phyloP scores from a whole-genome alignment of 352 stramenopile species.

The Phytophthora fragariaefolia region DNA sequence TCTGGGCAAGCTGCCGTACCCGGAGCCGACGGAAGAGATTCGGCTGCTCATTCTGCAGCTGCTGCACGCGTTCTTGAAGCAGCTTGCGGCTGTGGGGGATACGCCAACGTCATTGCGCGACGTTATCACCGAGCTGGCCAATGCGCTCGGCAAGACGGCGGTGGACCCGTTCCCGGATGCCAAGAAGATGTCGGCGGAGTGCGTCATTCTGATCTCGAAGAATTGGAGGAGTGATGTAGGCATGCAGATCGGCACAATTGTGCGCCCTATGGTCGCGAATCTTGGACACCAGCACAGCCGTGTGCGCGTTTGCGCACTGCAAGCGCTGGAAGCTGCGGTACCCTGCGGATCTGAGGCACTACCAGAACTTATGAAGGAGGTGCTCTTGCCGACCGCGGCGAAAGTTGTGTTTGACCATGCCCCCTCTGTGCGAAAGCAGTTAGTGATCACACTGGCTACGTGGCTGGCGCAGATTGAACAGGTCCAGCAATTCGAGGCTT shows the following conservation, averaged over 20 bases:
- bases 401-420: conserved; percentile 80
- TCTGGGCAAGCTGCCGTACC: conserved; percentile 80
- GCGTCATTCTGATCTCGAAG: conserved; percentile 58
- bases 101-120: conserved; percentile 44
- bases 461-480: conserved; percentile 69
- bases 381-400: conserved; percentile 65
- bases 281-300: conserved; percentile 85
- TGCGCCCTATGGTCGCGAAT: conserved; percentile 71
- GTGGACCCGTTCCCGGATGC: conserved; percentile 83
- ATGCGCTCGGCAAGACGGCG: conserved; percentile 74
- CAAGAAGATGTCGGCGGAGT: conserved; percentile 79
- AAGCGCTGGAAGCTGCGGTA: conserved; percentile 73
- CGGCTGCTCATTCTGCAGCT: conserved; percentile 75
- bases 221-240: conserved; percentile 64
- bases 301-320: conserved; percentile 75
- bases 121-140: conserved; percentile 71
- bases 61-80: conserved; percentile 56
- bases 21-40: conserved; percentile 85
- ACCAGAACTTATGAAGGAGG: conserved; percentile 78
- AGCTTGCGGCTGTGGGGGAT: conserved; percentile 38
- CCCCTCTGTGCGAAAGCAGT: conserved; percentile 73
- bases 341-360: conserved; percentile 74
- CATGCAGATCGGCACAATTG: conserved; percentile 74
- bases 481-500: conserved; percentile 65
- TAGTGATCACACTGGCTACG: conserved; percentile 57